Evolutionary conservation across 2,329 filamentous ascomycete genomes (phyloP).

Genomic region (Metarhizium anisopliae): DNA sequence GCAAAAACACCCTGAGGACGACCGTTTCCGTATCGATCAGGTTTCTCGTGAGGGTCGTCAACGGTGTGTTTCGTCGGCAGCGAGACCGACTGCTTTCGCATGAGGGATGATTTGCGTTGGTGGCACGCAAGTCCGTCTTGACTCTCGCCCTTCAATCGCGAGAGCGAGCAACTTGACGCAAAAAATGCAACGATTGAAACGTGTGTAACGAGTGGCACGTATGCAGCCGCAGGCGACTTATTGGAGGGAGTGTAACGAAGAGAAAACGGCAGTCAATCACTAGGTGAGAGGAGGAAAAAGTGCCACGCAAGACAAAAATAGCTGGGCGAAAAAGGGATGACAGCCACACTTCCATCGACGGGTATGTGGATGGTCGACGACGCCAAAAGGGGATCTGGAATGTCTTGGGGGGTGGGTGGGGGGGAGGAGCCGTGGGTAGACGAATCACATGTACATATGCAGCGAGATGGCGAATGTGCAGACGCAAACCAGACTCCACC

Average conservation of each 20-base stretch:
- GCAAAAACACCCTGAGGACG: slow-evolving; percentile 39
- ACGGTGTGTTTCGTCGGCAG: slow-evolving; percentile 50
- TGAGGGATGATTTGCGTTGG: slow-evolving; percentile 21
- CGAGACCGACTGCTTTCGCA: slow-evolving; percentile 59
- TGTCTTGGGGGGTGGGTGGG: too few relatives aligned
- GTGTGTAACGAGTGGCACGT: slow-evolving; percentile 16
- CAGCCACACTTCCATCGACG: background rate
- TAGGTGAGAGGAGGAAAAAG: too few relatives aligned
- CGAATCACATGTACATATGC: too few relatives aligned
- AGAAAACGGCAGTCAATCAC: background rate
- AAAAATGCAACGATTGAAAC: slow-evolving; percentile 9
- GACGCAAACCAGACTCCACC: too few relatives aligned
- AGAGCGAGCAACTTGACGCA: background rate
- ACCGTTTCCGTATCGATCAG: slow-evolving; percentile 47
- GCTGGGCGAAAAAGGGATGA: background rate
- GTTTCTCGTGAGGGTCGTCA: slow-evolving; percentile 57
- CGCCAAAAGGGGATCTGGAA: background rate
- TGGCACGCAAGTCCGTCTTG: background rate
- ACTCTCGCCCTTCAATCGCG: background rate
- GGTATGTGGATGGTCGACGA: background rate
- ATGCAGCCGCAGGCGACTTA: slow-evolving; percentile 7
- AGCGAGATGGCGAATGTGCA: too few relatives aligned
- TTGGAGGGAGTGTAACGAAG: background rate
- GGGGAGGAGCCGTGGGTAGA: too few relatives aligned
- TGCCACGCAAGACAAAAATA: background rate